Percentiles rank a stretch among this genome's conserved stretches.
These are phyloP conservation scores for Chaetomiaceae sp. DNA, from an alignment of 2,329 filamentous ascomycete genomes.

Conservation along the genomic window DNA sequence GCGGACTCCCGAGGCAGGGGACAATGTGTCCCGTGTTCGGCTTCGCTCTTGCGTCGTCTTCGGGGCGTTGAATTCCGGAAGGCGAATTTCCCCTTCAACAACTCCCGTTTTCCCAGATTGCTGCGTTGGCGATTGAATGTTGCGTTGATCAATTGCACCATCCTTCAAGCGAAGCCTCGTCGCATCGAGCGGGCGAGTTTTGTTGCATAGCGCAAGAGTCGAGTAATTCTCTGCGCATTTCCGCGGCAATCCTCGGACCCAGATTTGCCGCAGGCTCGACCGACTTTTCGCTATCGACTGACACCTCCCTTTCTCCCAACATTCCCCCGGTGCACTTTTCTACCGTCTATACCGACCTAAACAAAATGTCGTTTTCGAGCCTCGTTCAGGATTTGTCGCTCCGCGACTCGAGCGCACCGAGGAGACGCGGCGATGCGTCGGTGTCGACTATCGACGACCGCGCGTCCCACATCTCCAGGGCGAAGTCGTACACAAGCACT, in stretches of 20 bases:
- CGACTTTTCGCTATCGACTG: not conserved
- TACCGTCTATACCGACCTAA: not conserved
- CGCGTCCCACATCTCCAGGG: slow-evolving; percentile 57
- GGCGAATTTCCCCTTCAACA: slow-evolving; percentile 4
- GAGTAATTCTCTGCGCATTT: too few relatives aligned
- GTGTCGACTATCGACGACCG: slow-evolving; percentile 53
- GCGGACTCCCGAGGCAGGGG: slow-evolving; percentile 14
- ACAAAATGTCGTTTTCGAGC: slow-evolving; percentile 62
- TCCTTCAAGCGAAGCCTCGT: not conserved
- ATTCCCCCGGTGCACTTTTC: not conserved
- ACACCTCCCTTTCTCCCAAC: not conserved
- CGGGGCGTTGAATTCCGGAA: slow-evolving; percentile 1
- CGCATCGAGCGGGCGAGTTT: too few relatives aligned
- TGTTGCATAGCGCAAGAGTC: too few relatives aligned
- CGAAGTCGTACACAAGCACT: slow-evolving; percentile 64
- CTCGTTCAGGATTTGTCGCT: slow-evolving; percentile 62
- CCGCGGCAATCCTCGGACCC: too few relatives aligned
- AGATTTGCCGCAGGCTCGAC: not conserved
- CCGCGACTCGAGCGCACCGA: slow-evolving; percentile 48
- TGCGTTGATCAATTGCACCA: not conserved
- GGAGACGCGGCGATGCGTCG: slow-evolving; percentile 46
- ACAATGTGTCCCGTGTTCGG: slow-evolving; percentile 3
- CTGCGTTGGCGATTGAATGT: not conserved
- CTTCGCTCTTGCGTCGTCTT: not conserved
- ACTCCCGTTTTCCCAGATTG: not conserved